Conservation (phyloP, 2,329 filamentous ascomycete species). For the Aureobasidium sp. region DNA sequence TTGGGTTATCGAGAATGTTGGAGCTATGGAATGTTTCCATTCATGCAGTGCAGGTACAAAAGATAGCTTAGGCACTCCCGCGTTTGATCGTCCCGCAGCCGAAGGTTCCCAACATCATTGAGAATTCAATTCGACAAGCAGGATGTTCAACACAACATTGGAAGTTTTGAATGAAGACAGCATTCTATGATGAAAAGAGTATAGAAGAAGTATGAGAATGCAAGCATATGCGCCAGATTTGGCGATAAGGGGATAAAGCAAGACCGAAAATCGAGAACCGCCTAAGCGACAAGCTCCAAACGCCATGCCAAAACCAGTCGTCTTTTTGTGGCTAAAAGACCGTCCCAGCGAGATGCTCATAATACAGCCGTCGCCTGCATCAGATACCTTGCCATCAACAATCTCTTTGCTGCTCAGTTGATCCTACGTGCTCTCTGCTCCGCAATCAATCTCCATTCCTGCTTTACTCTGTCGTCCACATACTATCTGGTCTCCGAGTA, state of each 20-base stretch:
- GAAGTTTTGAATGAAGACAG: neutral
- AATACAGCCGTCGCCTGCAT: neutral
- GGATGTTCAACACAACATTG: neutral
- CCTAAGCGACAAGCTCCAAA: neutral
- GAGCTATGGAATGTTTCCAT: no score
- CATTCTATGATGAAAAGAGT: neutral
- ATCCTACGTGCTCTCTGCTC: neutral
- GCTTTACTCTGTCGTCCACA: neutral
- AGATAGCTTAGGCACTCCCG: no score
- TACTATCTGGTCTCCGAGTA: constrained; percentile 25
- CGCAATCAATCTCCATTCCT: no score
- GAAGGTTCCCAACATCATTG: neutral
- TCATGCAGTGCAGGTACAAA: no score
- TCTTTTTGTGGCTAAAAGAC: neutral
- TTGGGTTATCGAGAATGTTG: neutral
- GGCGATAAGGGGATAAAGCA: neutral
- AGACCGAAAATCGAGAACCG: neutral
- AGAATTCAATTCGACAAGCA: neutral
- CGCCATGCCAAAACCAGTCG: neutral
- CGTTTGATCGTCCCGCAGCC: neutral
- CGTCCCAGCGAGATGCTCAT: neutral
- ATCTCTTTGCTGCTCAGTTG: neutral
- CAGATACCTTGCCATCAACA: neutral
- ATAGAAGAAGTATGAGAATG: neutral
- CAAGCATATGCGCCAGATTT: neutral